These are phyloP conservation scores for Ophiocordyceps camponoti-saundersi DNA, from an alignment of 2,329 filamentous ascomycete species.

Conservation along the genomic window DNA sequence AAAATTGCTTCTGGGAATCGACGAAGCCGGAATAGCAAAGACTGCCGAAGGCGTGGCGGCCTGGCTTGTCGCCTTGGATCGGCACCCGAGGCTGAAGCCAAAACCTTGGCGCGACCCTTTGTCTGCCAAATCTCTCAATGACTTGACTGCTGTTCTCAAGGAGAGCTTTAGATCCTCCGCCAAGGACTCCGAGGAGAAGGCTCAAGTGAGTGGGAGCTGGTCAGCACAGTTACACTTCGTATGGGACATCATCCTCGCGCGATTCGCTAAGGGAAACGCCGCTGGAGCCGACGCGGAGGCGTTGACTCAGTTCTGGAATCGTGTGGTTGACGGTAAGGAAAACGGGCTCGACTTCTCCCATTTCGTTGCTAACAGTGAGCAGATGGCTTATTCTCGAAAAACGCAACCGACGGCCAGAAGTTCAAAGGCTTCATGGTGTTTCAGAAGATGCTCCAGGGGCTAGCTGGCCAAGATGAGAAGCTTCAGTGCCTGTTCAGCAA, in stretches of 20 bases:
- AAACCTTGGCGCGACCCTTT: conserved; percentile 70
- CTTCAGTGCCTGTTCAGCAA: conserved; percentile 55
- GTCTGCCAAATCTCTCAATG: conserved; percentile 46
- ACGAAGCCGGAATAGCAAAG: conserved; percentile 49
- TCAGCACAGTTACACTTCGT: conserved; percentile 72
- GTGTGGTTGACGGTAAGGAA: conserved; percentile 66
- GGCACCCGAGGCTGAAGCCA: conserved; percentile 44
- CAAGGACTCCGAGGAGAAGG: conserved; percentile 24
- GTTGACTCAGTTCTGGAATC: conserved; percentile 70
- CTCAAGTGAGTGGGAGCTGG: conserved; percentile 38
- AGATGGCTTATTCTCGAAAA: conserved; percentile 73
- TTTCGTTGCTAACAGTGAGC: conserved; percentile 9
- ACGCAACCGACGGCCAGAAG: conserved; percentile 75
- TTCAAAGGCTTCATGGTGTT: conserved; percentile 84
- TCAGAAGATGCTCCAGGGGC: conserved; percentile 48
- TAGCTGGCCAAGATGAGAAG: conserved; percentile 26
- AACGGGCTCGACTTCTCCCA: neutral
- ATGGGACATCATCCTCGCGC: conserved; percentile 62
- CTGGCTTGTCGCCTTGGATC: conserved; percentile 56
- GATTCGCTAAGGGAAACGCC: conserved; percentile 24
- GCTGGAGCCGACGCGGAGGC: conserved; percentile 17
- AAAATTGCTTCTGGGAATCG: conserved; percentile 43
- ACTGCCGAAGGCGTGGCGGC: conserved; percentile 81
- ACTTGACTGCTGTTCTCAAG: conserved; percentile 62
- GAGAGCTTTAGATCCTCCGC: conserved; percentile 45